phyloP scores from a whole-genome alignment of 345 rosid genomes.

The Citrus trifoliata region DNA sequence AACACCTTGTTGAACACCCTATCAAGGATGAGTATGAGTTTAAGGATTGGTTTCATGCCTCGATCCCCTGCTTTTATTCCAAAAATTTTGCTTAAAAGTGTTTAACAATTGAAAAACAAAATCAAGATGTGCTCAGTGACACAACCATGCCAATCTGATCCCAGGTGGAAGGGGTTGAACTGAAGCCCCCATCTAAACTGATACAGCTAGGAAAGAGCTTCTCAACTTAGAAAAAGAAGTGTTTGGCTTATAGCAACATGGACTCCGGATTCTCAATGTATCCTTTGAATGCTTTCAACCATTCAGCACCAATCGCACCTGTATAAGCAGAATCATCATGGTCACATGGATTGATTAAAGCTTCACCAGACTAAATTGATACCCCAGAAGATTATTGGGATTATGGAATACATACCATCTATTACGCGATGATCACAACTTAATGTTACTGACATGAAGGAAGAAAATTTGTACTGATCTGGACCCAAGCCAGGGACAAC shows the following conservation, averaged over 20 bases:
- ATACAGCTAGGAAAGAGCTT: neutral
- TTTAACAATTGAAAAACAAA: neutral
- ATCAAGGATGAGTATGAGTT: no score
- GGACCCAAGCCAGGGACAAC: conserved; percentile 67
- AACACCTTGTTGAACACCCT: no score
- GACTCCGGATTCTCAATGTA: conserved; percentile 92
- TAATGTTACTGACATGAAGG: conserved; percentile 81
- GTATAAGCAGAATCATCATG: conserved; percentile 2
- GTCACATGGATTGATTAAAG: neutral
- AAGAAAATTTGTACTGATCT: conserved; percentile 67
- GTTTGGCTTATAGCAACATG: conserved; percentile 64
- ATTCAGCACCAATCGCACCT: conserved; percentile 97
- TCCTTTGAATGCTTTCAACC: conserved; percentile 92
- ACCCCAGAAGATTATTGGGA: neutral
- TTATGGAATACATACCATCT: conserved; percentile 51
- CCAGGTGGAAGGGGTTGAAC: conserved; percentile 1
- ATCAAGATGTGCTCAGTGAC: neutral
- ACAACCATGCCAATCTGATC: neutral
- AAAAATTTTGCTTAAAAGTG: neutral
- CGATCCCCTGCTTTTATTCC: conserved; percentile 24
- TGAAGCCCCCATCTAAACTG: neutral
- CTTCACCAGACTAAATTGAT: neutral
- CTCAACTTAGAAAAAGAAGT: neutral
- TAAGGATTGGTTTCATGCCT: conserved; percentile 12
- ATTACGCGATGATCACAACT: conserved; percentile 98